phyloP scores from a whole-genome alignment of 768 basidiomycete genomes.

The Rhizopogon vesiculosus region DNA sequence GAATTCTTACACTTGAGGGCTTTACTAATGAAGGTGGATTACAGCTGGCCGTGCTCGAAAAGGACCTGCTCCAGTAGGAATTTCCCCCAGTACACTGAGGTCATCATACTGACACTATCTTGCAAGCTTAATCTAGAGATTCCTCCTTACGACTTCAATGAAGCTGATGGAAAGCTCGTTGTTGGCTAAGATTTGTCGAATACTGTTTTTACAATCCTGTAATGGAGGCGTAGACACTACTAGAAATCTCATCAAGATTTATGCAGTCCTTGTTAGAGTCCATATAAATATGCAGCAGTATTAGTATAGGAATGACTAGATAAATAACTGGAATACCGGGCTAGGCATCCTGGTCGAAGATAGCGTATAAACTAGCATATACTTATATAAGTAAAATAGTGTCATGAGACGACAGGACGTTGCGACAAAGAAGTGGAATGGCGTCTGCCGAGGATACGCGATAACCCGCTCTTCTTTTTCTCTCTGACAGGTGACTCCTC shows the following conservation, averaged over 20 bases:
- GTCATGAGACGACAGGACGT: not conserved
- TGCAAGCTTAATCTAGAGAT: constrained; percentile 88
- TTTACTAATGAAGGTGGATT: constrained; percentile 10
- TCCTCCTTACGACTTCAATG: constrained; percentile 83
- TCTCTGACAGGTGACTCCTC: constrained; percentile 8
- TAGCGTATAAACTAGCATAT: no score
- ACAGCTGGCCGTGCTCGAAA: constrained; percentile 91
- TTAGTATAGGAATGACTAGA: not conserved
- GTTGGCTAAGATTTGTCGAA: constrained; percentile 55
- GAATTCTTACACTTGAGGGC: not conserved
- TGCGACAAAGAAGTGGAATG: constrained; percentile 5
- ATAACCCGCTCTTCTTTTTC: constrained; percentile 11
- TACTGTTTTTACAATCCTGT: constrained; percentile 13
- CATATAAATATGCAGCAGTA: not conserved
- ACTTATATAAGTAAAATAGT: no score
- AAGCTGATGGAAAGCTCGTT: constrained; percentile 80
- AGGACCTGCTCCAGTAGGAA: constrained; percentile 89
- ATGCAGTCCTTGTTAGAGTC: not conserved
- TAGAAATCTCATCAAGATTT: constrained; percentile 11
- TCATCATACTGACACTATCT: constrained; percentile 7
- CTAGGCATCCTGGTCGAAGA: no score
- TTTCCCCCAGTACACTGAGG: not conserved
- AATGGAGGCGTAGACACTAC: constrained; percentile 15
- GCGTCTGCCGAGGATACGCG: constrained; percentile 17
- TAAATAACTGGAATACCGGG: not conserved